Evolutionary conservation across 805 yeast species (phyloP), one percentile per base, ranked within the genome.

Genomic region (Zygosaccharomyces rouxii): DNA sequence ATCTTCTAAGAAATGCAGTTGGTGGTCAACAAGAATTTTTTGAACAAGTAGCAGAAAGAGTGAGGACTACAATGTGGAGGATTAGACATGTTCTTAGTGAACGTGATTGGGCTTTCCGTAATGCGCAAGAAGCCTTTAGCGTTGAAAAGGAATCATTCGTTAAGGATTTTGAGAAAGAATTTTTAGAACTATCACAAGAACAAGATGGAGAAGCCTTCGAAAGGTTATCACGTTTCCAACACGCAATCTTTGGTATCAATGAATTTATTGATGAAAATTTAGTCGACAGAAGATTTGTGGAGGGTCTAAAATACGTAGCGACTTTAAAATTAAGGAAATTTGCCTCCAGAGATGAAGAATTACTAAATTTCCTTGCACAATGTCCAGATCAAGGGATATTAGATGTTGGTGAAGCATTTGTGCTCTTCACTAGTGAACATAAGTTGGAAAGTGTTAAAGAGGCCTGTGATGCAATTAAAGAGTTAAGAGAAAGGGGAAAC

Each of bases 51-150:
- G 63, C 72, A 29, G 76, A 74, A 9, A 70, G 71, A 46, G 71
- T 85, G 37, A 73, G 80, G 55, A 71, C 74, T 29, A 77, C 89
- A 1, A 82, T 86, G 89, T 75, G 81, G 80, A 76, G 87, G 57
- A 87, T 92, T 59, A 84, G 88, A 64, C 92, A 85, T 64, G 96
- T 88, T 3, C 73, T 92, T 39, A 80, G 88, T 55, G 99, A 92
- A 69, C 79, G 99, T 63, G 85, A 84, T 55, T 79, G 79, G 50
- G 81, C 90, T 0, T 80, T 77, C 60, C 80, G 77, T 54, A 73
- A 81, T 50, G 87, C 84, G 1, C 75, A 75, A 57, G 68, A 69
- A 19, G 73, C 68, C 38, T 71, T 80, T 45, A 65, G 66, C 7
- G 66, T 45, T 14, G 70, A 72, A 47, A 79, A 79, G 51, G 65